These are phyloP conservation scores for Magnolia kwangsiensis DNA, from an alignment of 164 flowering plant genomes.

Conservation along the genomic window DNA sequence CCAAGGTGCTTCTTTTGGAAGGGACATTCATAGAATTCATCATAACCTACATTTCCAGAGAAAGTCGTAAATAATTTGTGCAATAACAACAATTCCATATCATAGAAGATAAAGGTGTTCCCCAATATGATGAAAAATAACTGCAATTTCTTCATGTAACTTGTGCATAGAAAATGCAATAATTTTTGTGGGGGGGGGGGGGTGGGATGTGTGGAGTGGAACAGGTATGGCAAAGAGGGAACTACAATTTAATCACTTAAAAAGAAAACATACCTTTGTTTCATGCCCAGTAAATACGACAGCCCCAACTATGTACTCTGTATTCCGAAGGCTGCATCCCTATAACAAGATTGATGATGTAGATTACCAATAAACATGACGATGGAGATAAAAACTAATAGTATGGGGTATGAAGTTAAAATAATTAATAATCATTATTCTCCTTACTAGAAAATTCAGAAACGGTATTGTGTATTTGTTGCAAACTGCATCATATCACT, in stretches of 20 bases:
- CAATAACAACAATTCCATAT: not conserved
- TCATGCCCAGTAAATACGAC: slow-evolving; percentile 94
- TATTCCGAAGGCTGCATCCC: slow-evolving; percentile 98
- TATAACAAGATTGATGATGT: slow-evolving; percentile 14
- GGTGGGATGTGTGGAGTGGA: not conserved
- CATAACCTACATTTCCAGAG: slow-evolving; percentile 67
- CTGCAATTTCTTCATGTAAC: not conserved
- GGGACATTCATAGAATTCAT: slow-evolving; percentile 99
- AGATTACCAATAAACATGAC: slow-evolving; percentile 6
- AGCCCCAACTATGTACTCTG: slow-evolving; percentile 80
- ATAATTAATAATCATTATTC: not conserved
- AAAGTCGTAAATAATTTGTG: not conserved
- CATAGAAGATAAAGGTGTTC: not conserved
- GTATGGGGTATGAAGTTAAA: not conserved
- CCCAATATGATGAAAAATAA: not conserved
- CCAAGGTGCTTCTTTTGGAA: slow-evolving; percentile 95
- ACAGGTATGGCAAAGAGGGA: not conserved
- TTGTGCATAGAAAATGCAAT: too few species aligned
- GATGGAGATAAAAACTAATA: not conserved
- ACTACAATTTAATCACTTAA: not conserved
- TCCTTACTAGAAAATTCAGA: not conserved
- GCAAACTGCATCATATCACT: not conserved
- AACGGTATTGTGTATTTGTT: not conserved
- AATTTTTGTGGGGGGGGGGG: not conserved
- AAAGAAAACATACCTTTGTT: slow-evolving; percentile 63